Conservation (phyloP, 257 asterid genomes). For the Osmanthus fragrans region DNA sequence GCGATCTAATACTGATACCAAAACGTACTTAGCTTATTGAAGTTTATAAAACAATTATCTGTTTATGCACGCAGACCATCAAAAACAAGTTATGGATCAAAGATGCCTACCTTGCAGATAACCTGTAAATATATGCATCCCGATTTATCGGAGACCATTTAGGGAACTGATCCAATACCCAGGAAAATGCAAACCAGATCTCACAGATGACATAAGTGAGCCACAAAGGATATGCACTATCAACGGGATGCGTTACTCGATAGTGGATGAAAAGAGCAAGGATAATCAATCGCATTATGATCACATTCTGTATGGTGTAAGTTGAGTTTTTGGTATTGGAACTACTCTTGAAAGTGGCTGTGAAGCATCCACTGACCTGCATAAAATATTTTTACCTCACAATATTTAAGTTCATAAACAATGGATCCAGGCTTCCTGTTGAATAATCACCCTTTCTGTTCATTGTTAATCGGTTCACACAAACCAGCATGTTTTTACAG, state of each 20-base stretch:
- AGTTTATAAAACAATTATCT: too few species aligned
- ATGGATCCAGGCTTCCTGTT: too few species aligned
- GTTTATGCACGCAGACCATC: too few species aligned
- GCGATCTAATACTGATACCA: too few species aligned
- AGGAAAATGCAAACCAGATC: constrained; percentile 94
- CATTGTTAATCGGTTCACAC: not conserved
- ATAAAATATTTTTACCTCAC: not conserved
- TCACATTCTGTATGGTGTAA: constrained; percentile 70
- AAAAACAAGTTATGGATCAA: too few species aligned
- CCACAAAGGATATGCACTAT: constrained; percentile 86
- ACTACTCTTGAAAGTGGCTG: constrained; percentile 72
- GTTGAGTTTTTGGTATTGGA: constrained; percentile 75
- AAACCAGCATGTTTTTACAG: not conserved
- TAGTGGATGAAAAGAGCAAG: constrained; percentile 80
- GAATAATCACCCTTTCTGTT: too few species aligned
- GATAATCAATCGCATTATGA: constrained; percentile 72
- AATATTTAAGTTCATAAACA: too few species aligned
- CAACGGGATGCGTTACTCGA: constrained; percentile 90
- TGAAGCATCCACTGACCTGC: constrained; percentile 73
- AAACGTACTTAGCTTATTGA: too few species aligned
- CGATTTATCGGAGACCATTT: constrained; percentile 89
- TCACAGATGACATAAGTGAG: constrained; percentile 92
- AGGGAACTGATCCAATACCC: constrained; percentile 98
- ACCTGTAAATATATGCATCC: constrained; percentile 66
- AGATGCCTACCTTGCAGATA: constrained; percentile 45